These are phyloP conservation scores for Aspergillus fructus DNA, from an alignment of 2,329 filamentous ascomycete genomes.

Conservation along the genomic window DNA sequence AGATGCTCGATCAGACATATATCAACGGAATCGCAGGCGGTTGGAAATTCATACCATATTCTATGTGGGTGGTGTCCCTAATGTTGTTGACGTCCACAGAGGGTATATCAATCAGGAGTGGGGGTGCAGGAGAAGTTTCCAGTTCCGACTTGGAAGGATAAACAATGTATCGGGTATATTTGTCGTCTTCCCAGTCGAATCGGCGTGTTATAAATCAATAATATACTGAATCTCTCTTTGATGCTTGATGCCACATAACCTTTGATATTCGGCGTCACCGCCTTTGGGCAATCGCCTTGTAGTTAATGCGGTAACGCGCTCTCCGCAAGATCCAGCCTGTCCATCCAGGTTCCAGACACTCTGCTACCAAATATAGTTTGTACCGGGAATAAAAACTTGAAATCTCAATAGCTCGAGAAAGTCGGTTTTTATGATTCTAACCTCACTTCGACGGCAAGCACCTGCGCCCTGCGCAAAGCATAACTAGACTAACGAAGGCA, in stretches of 20 bases:
- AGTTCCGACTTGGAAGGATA: background rate
- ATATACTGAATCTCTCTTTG: background rate
- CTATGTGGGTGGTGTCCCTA: background rate
- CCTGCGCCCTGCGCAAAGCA: no score
- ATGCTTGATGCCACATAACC: background rate
- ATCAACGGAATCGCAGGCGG: background rate
- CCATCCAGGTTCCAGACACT: no score
- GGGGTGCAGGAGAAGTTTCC: background rate
- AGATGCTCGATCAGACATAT: background rate
- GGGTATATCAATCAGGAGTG: background rate
- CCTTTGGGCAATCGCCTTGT: background rate
- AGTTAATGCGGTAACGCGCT: no score
- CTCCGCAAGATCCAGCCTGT: no score
- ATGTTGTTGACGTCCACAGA: background rate
- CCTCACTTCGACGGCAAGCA: no score
- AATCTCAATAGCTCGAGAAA: background rate
- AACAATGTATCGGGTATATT: background rate
- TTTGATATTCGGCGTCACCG: background rate
- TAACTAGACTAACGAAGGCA: no score
- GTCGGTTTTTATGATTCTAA: no score
- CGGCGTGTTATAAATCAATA: constrained; percentile 12
- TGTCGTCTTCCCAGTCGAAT: background rate
- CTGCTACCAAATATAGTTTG: background rate
- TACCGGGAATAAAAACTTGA: background rate
- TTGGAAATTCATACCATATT: constrained; percentile 19